Percentiles rank a stretch among this genome's conserved stretches.
phyloP scores from a whole-genome alignment of 1,139 yeast genomes.

The Meyerozyma sp. region DNA sequence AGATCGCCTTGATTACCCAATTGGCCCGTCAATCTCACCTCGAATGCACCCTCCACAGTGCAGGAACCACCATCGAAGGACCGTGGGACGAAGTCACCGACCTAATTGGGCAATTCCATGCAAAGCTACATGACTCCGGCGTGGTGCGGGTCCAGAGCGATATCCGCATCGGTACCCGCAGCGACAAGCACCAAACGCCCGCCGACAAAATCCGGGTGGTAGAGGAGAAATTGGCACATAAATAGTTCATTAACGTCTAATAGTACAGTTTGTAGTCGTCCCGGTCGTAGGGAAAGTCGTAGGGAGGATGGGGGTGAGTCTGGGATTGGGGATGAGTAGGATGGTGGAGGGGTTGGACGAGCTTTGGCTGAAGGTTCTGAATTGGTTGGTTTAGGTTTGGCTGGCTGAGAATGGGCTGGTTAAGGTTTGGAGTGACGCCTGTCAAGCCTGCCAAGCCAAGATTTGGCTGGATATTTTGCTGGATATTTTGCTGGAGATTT shows the following conservation, averaged over 20 bases:
- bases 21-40: conserved; percentile 57
- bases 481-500: no score
- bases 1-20: conserved; percentile 64
- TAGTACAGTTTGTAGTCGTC: conserved; percentile 1
- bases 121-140: conserved; percentile 61
- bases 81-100: conserved; percentile 88
- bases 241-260: background rate
- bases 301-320: background rate
- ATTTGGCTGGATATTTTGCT: no score
- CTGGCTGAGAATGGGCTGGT: no score
- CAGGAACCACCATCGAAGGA: conserved; percentile 88
- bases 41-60: conserved; percentile 72
- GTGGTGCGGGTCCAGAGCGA: conserved; percentile 78
- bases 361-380: background rate
- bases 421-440: no score
- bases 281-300: background rate
- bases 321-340: background rate
- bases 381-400: background rate
- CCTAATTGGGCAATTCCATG: conserved; percentile 75
- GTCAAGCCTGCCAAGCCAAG: no score
- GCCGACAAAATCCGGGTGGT: conserved; percentile 63
- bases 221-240: conserved; percentile 38
- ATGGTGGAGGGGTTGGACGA: background rate
- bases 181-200: conserved; percentile 62
- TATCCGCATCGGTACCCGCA: conserved; percentile 78